Conservation (phyloP, 495 filamentous ascomycete species). For the Sordaria brevicollis region DNA sequence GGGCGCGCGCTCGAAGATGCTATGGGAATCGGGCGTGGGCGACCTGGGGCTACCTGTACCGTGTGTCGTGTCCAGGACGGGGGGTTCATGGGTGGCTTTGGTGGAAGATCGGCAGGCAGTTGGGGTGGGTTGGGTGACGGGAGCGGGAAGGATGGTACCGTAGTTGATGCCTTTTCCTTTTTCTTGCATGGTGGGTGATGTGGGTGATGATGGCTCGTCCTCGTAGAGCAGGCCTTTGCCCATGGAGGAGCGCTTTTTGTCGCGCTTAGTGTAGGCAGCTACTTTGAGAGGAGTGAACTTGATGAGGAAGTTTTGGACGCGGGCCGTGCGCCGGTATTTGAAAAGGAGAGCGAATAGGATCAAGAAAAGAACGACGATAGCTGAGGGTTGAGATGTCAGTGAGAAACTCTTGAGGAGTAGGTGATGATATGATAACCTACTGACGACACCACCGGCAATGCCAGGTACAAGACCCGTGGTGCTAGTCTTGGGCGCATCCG, state of each 20-base stretch:
- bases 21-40: not conserved
- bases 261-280: conserved; percentile 10
- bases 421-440: conserved; percentile 4
- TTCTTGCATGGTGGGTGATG: conserved; percentile 3
- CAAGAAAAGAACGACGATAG: conserved; percentile 14
- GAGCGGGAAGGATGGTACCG: conserved; percentile 4
- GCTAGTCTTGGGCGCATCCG: not conserved
- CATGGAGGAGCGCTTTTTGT: conserved; percentile 20
- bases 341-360: conserved; percentile 17
- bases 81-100: not conserved
- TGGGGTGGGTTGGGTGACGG: conserved; percentile 4
- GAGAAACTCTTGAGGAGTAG: not conserved
- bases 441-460: conserved; percentile 12
- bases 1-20: conserved; percentile 9
- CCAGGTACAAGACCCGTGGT: conserved; percentile 8
- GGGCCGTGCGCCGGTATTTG: conserved; percentile 14
- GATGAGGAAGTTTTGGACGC: conserved; percentile 14
- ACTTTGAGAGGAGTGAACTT: conserved; percentile 17
- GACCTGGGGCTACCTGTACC: not conserved
- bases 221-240: conserved; percentile 16
- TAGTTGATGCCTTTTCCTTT: conserved; percentile 9
- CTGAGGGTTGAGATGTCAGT: conserved; percentile 2
- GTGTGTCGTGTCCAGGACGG: not conserved
- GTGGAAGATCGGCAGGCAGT: not conserved
- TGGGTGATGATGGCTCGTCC: conserved; percentile 2